Evolutionary conservation across 306 rosid genomes (phyloP), one percentile per base, ranked within the genome.

Genomic region (Mimosa pudica): DNA sequence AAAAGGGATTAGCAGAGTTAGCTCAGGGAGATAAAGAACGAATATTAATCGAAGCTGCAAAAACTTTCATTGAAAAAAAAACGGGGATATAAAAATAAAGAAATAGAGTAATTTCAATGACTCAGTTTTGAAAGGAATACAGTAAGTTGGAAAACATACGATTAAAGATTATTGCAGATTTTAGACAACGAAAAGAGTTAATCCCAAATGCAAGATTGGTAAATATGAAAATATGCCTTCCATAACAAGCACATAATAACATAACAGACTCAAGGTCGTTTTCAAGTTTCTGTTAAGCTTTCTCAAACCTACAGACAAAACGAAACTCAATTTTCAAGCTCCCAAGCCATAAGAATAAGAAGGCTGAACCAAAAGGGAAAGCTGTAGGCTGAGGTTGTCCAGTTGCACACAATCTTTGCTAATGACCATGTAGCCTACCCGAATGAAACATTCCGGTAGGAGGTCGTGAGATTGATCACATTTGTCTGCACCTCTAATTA

Each of bases 261-360:
- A 74, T 1, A 57, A 65, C 49, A 74, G 55, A 32, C 33, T 79
- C 71, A n/a, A 8, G 2, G 42, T 2, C 42, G 42, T 5, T 38
- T 38, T 38, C 42, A 38, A 38, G 42, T 47, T 78, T 67, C 0
- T 6, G 32, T 36, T 3, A 10, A 70, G 74, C 14, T 49, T 17
- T 10, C 70, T 10, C 74, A 41, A 33, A 18, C 2, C 52, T 11
- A 67, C n/a, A 1, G 3, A 10, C 2, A 38, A 1, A 6, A 10
- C 2, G 44, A 41, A 9, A 30, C 45, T 65, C 14, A 65, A 46
- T 5, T 62, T 17, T 63, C 10, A 17, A 64, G 44, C 48, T 63
- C 38, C 41, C 41, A 35, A 69, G 76, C 18, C 54, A 73, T 33
- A 54, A 66, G 33, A 54, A 73, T 33, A 54, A 66, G 33, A 41